A percentile compares a stretch with the other conserved stretches of the same genome.
These are phyloP conservation scores for Pseudofabraea citricarpa DNA, from an alignment of 2,329 filamentous ascomycete genomes.

Conservation along the genomic window DNA sequence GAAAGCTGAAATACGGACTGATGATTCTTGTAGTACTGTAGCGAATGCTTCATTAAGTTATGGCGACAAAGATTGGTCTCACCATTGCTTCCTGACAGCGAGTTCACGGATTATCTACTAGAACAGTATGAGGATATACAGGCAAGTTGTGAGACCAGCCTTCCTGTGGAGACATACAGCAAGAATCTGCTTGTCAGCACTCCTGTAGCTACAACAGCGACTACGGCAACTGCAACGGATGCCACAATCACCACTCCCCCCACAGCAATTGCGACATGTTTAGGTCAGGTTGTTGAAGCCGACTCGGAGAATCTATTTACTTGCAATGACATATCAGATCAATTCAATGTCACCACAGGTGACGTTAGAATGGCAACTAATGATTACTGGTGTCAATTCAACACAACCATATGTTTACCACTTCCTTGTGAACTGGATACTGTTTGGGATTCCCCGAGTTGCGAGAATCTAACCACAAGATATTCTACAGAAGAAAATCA, in stretches of 20 bases:
- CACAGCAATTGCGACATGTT: slow-evolving; percentile 13
- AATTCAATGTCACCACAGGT: slow-evolving; percentile 13
- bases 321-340: slow-evolving; percentile 13
- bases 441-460: slow-evolving; percentile 7
- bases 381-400: slow-evolving; percentile 10
- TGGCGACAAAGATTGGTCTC: slow-evolving; percentile 13
- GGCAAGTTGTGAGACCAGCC: slow-evolving; percentile 12
- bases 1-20: too few species aligned
- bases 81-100: slow-evolving; percentile 11
- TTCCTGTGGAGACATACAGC: slow-evolving; percentile 11
- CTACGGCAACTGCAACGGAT: slow-evolving; percentile 2
- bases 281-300: slow-evolving; percentile 11
- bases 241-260: slow-evolving; percentile 1
- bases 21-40: slow-evolving; percentile 13
- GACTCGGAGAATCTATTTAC: slow-evolving; percentile 1
- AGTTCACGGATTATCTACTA: slow-evolving; percentile 15
- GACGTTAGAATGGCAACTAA: slow-evolving; percentile 9
- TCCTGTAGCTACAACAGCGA: slow-evolving; percentile 4
- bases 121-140: slow-evolving; percentile 15
- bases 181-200: slow-evolving; percentile 5
- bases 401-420: slow-evolving; percentile 10
- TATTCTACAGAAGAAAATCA: too few species aligned
- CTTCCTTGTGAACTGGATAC: slow-evolving; percentile 12
- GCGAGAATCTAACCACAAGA: slow-evolving; percentile 3
- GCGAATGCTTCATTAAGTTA: slow-evolving; percentile 17